Evolutionary conservation across 1,284 basidiomycete species (phyloP).

Genomic region (Ustilago nuda): DNA sequence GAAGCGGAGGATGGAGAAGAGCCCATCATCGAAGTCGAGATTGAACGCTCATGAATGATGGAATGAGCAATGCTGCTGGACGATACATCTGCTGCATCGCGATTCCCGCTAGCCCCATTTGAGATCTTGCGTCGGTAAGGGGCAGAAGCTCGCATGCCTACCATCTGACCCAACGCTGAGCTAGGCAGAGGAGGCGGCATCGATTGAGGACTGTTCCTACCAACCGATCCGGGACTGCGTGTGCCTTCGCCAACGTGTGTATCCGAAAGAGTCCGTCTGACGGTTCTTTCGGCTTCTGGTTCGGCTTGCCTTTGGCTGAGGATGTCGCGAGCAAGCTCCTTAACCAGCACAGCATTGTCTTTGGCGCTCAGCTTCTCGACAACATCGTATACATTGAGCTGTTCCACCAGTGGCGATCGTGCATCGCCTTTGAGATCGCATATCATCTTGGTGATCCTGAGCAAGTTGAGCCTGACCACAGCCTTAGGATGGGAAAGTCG

Average conservation of each 20-base stretch:
- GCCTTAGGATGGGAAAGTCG: conserved; percentile 81
- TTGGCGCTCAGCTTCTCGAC: conserved; percentile 55
- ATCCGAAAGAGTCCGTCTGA: conserved; percentile 48
- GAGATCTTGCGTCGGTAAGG: conserved; percentile 50
- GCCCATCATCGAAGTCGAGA: conserved; percentile 19
- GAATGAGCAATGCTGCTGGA: conserved; percentile 31
- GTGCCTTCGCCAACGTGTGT: conserved; percentile 38
- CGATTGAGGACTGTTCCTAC: conserved; percentile 20
- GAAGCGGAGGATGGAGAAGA: conserved; percentile 19
- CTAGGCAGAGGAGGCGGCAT: conserved; percentile 24
- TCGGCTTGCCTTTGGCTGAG: conserved; percentile 40
- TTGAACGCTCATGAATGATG: conserved; percentile 41
- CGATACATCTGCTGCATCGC: conserved; percentile 21
- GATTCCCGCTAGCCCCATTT: conserved; percentile 26
- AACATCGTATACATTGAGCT: conserved; percentile 54
- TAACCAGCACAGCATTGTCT: conserved; percentile 74
- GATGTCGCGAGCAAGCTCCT: conserved; percentile 62
- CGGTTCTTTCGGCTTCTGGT: conserved; percentile 24
- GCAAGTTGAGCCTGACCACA: conserved; percentile 87
- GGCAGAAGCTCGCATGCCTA: conserved; percentile 38
- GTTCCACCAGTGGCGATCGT: conserved; percentile 44
- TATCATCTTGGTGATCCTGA: conserved; percentile 84
- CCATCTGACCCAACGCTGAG: conserved; percentile 25
- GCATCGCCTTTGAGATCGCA: conserved; percentile 82
- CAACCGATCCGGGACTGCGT: conserved; percentile 13